These are phyloP conservation scores for Pseudoturritis turrita DNA, from an alignment of 345 rosid species.

Conservation along the genomic window DNA sequence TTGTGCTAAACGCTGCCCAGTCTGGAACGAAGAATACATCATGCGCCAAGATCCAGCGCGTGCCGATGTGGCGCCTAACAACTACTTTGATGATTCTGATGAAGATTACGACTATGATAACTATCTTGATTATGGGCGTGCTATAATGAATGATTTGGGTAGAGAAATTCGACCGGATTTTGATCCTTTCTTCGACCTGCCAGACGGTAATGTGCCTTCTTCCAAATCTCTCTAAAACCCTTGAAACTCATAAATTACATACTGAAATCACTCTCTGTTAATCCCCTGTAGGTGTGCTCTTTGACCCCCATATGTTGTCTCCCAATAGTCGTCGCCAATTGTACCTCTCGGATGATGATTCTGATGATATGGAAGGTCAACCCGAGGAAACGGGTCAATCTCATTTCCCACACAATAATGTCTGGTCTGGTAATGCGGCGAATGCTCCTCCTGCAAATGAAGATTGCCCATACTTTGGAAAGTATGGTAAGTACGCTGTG, in stretches of 20 bases:
- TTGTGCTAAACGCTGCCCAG: slow-evolving; percentile 36
- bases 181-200: slow-evolving; percentile 28
- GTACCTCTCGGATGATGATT: neutral
- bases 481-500: neutral
- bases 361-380: neutral
- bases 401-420: neutral
- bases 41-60: neutral
- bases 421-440: neutral
- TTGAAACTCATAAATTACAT: neutral
- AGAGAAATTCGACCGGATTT: neutral
- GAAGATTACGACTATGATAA: neutral
- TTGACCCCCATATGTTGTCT: slow-evolving; percentile 11
- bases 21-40: slow-evolving; percentile 38
- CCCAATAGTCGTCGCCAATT: slow-evolving; percentile 9
- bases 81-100: slow-evolving; percentile 5
- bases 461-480: slow-evolving; percentile 13
- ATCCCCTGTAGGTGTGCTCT: slow-evolving; percentile 12
- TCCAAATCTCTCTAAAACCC: neutral
- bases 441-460: neutral
- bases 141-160: neutral
- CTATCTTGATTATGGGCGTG: neutral
- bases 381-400: neutral
- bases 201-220: slow-evolving; percentile 25
- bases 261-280: slow-evolving; percentile 2
- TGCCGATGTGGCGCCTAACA: neutral